These are phyloP conservation scores for Apiotrichum brassicae DNA, from an alignment of 1,284 basidiomycete species.

Conservation along the genomic window DNA sequence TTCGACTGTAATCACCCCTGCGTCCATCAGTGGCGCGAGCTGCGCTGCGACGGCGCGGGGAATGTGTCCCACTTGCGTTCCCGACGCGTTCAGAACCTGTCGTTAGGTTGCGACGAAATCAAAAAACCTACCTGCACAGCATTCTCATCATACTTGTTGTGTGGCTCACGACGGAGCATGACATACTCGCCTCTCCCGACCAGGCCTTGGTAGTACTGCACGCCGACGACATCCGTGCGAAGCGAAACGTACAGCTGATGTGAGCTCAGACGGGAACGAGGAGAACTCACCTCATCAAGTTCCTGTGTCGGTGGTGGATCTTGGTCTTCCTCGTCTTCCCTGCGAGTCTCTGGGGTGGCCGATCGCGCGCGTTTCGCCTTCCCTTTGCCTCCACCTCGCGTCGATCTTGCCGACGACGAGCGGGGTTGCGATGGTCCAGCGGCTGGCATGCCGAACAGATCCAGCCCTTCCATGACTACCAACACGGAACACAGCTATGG, in stretches of 20 bases:
- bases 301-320: conserved; percentile 12
- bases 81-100: conserved; percentile 67
- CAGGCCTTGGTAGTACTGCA: conserved; percentile 75
- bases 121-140: conserved; percentile 24
- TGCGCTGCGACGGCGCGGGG: conserved; percentile 56
- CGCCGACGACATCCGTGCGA: conserved; percentile 63
- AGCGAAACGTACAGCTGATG: conserved; percentile 61
- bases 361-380: conserved; percentile 1
- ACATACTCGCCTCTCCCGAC: conserved; percentile 74
- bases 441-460: not conserved
- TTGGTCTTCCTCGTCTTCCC: conserved; percentile 8
- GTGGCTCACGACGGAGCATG: conserved; percentile 61
- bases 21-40: conserved; percentile 66
- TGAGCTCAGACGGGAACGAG: not conserved
- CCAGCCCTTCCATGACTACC: conserved; percentile 4
- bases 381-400: not conserved
- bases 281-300: conserved; percentile 26
- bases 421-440: not conserved
- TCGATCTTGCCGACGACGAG: too few species aligned
- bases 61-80: conserved; percentile 70
- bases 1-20: conserved; percentile 59
- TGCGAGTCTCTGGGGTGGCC: not conserved
- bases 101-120: conserved; percentile 47
- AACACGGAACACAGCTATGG: too few species aligned
- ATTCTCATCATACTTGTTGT: conserved; percentile 62